Evolutionary conservation across 176 grass and related monocot species (phyloP).

Genomic region (Triticum timopheevii): DNA sequence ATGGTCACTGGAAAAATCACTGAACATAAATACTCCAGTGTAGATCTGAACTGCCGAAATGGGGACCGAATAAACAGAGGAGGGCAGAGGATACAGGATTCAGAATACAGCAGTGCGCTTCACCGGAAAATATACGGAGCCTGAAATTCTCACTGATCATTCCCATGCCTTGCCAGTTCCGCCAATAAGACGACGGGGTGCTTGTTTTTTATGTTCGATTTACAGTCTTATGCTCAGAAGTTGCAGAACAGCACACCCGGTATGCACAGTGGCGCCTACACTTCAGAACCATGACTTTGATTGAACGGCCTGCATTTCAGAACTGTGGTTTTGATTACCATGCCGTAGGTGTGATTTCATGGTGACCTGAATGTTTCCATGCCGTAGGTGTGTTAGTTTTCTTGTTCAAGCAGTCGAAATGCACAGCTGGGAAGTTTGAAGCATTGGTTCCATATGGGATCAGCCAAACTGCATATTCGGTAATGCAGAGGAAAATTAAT

Average conservation of each 20-base stretch:
- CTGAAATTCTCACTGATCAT: neutral
- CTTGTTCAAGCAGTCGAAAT: neutral
- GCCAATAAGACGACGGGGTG: neutral
- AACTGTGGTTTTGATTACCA: no score
- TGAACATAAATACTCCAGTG: neutral
- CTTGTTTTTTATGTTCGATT: neutral
- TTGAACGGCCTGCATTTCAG: no score
- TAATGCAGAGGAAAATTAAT: neutral
- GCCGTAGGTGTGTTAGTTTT: no score
- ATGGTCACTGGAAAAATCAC: neutral
- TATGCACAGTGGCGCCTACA: neutral
- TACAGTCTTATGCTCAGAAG: neutral
- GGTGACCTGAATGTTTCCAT: no score
- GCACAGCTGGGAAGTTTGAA: neutral
- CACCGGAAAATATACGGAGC: neutral
- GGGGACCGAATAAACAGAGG: constrained; percentile 20
- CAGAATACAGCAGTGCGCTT: neutral
- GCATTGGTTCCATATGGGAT: neutral
- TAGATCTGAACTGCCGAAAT: constrained; percentile 13
- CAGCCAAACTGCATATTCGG: neutral
- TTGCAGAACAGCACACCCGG: neutral
- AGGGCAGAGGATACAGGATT: neutral
- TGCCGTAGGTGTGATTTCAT: no score
- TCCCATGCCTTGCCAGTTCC: neutral
- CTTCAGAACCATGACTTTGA: neutral